Percentiles rank a stretch among this genome's conserved stretches.
Evolutionary conservation across 371 early-diverging fungal genomes (phyloP).

Genomic region (Batkoa obscura): DNA sequence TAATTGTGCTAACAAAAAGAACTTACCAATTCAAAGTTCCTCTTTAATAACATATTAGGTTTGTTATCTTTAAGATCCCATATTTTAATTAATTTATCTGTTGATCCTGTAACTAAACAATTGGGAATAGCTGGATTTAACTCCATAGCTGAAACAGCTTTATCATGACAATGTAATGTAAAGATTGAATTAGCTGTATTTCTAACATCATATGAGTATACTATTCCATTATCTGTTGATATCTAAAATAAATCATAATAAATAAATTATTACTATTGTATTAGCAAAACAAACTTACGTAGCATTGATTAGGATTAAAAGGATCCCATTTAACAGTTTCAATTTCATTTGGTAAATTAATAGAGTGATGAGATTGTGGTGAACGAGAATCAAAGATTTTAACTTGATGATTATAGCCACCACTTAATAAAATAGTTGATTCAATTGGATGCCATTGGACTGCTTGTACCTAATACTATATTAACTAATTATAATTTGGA

Average conservation of each 20-base stretch:
- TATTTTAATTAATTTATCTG: slow-evolving; percentile 76
- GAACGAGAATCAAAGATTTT: slow-evolving; percentile 75
- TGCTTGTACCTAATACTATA: slow-evolving; percentile 33
- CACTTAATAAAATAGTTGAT: slow-evolving; percentile 66
- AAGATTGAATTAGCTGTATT: slow-evolving; percentile 25
- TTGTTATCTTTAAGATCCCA: slow-evolving; percentile 64
- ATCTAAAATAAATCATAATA: slow-evolving; percentile 26
- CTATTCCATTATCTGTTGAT: slow-evolving; percentile 71
- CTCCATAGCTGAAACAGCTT: slow-evolving; percentile 70
- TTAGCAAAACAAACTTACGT: slow-evolving; percentile 8
- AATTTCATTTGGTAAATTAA: slow-evolving; percentile 63
- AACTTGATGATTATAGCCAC: slow-evolving; percentile 72
- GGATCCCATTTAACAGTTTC: slow-evolving; percentile 84
- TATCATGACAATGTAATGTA: slow-evolving; percentile 83
- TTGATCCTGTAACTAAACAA: slow-evolving; percentile 78
- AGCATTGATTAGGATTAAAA: slow-evolving; percentile 43
- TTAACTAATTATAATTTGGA: slow-evolving; percentile 3
- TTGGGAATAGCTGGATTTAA: slow-evolving; percentile 52
- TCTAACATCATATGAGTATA: slow-evolving; percentile 75
- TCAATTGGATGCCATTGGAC: slow-evolving; percentile 80
- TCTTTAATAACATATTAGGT: slow-evolving; percentile 56
- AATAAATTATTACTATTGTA: not conserved
- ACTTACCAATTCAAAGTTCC: slow-evolving; percentile 50
- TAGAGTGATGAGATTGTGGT: slow-evolving; percentile 34
- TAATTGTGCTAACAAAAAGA: not conserved